Base-by-base conservation (phyloP, 2,329 filamentous ascomycete genomes). In the Penicillium sp. region DNA sequence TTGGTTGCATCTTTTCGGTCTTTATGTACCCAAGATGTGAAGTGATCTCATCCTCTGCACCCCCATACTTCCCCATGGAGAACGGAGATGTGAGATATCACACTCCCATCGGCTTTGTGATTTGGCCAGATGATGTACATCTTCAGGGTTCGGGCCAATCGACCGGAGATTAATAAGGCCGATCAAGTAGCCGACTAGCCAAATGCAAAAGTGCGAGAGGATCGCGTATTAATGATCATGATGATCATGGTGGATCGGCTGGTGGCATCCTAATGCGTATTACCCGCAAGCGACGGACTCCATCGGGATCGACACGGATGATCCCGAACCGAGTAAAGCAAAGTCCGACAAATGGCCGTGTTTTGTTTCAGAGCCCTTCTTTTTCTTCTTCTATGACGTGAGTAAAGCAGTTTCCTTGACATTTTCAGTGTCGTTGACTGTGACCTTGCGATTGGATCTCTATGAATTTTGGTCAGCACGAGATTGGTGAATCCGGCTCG, bases 261-360 rank as follows among this genome's bases (percentile, higher is more conserved):
- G 30, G 26, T 8, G 28, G 28, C 28, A 28, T 4, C 28, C 28
- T 28, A 6, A 28, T 28, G 28, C 12, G 47, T 51, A 1, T 51
- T 2, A 9, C 26, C 8, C 33, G 17, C 47, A 22, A 51, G 47
- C 47, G n/a, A 22, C 19, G 30, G 30, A 35, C 4, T 51, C 26
- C 45, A 28, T 47, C 47, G 26, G 47, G 58, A 60, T 60, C 58
- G 58, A 45, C 58, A 51, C 33, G n/a, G 50, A 17, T n/a, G 44
- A 60, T 56, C 58, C 58, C 58, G 53, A 44, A 60, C 53, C 53
- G 37, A 60, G 58, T 60, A 56, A 56, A 26, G 53, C 37, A n/a
- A 26, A 35, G 26, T 56, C 58, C 58, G 58, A 56, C 50, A 56
- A 60, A 56, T 56, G 53, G 26, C 58, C 53, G 58, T 33, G 12